Conservation (phyloP, 2,329 filamentous ascomycete species). For the Mycogone perniciosa region DNA sequence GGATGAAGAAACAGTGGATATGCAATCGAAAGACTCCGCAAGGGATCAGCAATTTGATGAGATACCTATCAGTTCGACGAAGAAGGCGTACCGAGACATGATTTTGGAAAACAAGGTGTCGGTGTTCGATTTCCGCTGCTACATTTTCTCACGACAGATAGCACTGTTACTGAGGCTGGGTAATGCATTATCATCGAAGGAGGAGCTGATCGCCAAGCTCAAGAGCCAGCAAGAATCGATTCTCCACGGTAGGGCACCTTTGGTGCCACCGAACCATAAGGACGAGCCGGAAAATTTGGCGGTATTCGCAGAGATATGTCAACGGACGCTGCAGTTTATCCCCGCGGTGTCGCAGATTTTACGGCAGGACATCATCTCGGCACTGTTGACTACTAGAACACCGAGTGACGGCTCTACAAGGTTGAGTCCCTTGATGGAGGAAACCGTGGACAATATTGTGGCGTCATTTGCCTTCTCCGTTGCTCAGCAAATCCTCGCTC, state of each 20-base stretch:
- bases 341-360: conserved; percentile 73
- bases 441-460: conserved; percentile 66
- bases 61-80: conserved; percentile 55
- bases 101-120: conserved; percentile 95
- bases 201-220: conserved; percentile 56
- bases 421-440: conserved; percentile 34
- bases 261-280: conserved; percentile 38
- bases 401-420: conserved; percentile 19
- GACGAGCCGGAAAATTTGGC: conserved; percentile 67
- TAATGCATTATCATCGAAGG: conserved; percentile 60
- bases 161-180: conserved; percentile 74
- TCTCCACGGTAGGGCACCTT: conserved; percentile 50
- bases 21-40: conserved; percentile 38
- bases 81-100: conserved; percentile 82
- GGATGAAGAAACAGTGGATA: conserved; percentile 41
- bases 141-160: conserved; percentile 87
- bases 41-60: conserved; percentile 41
- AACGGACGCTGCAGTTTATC: conserved; percentile 76
- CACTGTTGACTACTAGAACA: conserved; percentile 41
- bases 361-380: conserved; percentile 67
- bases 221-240: conserved; percentile 56
- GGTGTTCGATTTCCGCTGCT: conserved; percentile 88
- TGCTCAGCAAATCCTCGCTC: conserved; percentile 67
- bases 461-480: conserved; percentile 73
- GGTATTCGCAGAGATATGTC: conserved; percentile 80